These are phyloP conservation scores for Tausonia pullulans DNA, from an alignment of 1,284 basidiomycete species.

Conservation along the genomic window DNA sequence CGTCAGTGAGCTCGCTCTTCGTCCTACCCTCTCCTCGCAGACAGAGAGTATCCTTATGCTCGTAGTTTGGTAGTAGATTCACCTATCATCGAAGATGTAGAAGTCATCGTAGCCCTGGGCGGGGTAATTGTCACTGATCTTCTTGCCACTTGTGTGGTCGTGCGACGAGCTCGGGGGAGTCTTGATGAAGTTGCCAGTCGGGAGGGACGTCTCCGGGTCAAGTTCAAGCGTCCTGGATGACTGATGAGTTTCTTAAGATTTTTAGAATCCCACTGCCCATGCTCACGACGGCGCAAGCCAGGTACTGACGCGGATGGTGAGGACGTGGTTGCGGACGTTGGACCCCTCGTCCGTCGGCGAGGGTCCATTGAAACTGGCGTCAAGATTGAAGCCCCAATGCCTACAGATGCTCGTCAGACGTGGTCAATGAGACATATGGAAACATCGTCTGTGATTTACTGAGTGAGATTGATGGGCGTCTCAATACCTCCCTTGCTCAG, in stretches of 20 bases:
- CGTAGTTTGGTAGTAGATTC: too few species aligned
- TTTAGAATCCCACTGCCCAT: neutral
- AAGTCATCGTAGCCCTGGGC: conserved; percentile 13
- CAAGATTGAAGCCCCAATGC: conserved; percentile 15
- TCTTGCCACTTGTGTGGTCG: conserved; percentile 10
- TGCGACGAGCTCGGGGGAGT: conserved; percentile 6
- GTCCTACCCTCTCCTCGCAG: too few species aligned
- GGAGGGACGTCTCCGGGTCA: conserved; percentile 10
- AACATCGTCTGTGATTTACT: neutral
- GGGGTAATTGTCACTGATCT: conserved; percentile 13
- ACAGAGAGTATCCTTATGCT: too few species aligned
- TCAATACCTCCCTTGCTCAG: neutral
- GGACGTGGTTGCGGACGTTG: neutral
- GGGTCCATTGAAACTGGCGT: neutral
- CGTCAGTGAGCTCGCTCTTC: too few species aligned
- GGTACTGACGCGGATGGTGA: neutral
- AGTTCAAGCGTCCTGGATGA: conserved; percentile 10
- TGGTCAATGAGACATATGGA: neutral
- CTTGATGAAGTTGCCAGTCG: neutral
- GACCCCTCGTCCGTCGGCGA: neutral
- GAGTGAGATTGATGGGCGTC: conserved; percentile 15
- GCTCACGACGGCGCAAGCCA: too few species aligned
- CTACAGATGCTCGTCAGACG: neutral
- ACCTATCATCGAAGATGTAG: conserved; percentile 11
- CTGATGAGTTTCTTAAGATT: neutral